phyloP scores from a whole-genome alignment of 805 yeast species.

The Starmerella riodocensis region DNA sequence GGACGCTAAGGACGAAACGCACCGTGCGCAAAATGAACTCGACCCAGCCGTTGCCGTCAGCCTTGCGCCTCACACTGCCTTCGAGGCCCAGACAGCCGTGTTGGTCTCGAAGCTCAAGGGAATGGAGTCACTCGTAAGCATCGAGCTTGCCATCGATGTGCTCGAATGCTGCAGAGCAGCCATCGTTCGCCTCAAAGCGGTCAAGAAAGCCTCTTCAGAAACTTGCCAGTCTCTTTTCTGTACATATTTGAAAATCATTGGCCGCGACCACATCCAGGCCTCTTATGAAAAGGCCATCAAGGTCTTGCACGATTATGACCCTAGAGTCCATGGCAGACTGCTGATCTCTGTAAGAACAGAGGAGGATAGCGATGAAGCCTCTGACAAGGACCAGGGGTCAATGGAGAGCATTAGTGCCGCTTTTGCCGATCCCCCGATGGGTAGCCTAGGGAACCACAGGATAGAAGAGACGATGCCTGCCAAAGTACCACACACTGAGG shows the following conservation, averaged over 20 bases:
- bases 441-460: neutral
- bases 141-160: conserved; percentile 62
- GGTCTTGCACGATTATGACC: conserved; percentile 59
- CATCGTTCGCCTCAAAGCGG: conserved; percentile 42
- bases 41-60: neutral
- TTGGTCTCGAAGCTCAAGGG: conserved; percentile 62
- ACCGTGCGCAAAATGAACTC: neutral
- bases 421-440: neutral
- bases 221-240: conserved; percentile 56
- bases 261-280: conserved; percentile 60
- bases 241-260: conserved; percentile 47
- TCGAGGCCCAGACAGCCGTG: conserved; percentile 70
- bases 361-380: neutral
- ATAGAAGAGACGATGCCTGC: neutral
- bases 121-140: conserved; percentile 61
- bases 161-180: conserved; percentile 55
- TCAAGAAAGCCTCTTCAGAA: conserved; percentile 29
- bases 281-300: conserved; percentile 75
- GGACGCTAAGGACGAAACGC: neutral
- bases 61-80: conserved; percentile 30
- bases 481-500: conserved; percentile 13
- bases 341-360: conserved; percentile 12
- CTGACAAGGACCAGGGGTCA: neutral
- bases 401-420: neutral
- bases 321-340: conserved; percentile 31